Conservation (phyloP, 1,284 basidiomycete species). For the Rhodotorula mucilaginosa region DNA sequence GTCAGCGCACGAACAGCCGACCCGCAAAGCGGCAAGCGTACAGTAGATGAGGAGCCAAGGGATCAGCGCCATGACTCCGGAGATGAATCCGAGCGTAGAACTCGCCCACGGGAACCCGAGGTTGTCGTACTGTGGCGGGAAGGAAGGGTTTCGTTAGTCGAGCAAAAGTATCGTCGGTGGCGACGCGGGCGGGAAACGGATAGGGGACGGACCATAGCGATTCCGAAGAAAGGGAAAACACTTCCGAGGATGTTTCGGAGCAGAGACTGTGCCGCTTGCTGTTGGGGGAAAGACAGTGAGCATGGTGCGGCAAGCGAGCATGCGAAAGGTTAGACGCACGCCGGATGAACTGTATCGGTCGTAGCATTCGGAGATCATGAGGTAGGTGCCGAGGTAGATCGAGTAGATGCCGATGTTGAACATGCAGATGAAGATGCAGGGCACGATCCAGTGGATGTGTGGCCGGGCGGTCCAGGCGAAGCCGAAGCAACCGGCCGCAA, state of each 20-base stretch:
- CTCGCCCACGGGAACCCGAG: slow-evolving; percentile 48
- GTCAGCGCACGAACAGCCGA: not conserved
- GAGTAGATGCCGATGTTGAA: slow-evolving; percentile 31
- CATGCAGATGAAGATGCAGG: slow-evolving; percentile 36
- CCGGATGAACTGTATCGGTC: slow-evolving; percentile 32
- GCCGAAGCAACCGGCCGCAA: slow-evolving; percentile 44
- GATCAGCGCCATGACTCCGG: slow-evolving; percentile 45
- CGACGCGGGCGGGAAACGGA: slow-evolving; percentile 5
- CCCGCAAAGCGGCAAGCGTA: not conserved
- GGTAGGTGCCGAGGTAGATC: slow-evolving; percentile 41
- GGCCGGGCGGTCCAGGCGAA: slow-evolving; percentile 48
- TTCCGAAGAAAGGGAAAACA: slow-evolving; percentile 46
- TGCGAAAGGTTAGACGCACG: not conserved
- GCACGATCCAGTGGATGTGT: slow-evolving; percentile 40
- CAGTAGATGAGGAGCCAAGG: slow-evolving; percentile 49
- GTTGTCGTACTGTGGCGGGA: slow-evolving; percentile 39
- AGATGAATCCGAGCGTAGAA: slow-evolving; percentile 38
- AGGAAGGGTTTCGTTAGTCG: slow-evolving; percentile 1
- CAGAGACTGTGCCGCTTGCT: slow-evolving; percentile 49
- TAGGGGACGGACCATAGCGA: slow-evolving; percentile 38
- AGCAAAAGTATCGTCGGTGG: slow-evolving; percentile 4
- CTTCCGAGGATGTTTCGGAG: slow-evolving; percentile 47
- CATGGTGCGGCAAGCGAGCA: not conserved
- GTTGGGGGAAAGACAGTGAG: not conserved
- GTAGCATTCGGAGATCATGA: slow-evolving; percentile 35